A percentile compares a stretch with the other conserved stretches of the same genome.
Evolutionary conservation across 768 basidiomycete genomes (phyloP).

Genomic region (Omphalotus guepiniiformis): DNA sequence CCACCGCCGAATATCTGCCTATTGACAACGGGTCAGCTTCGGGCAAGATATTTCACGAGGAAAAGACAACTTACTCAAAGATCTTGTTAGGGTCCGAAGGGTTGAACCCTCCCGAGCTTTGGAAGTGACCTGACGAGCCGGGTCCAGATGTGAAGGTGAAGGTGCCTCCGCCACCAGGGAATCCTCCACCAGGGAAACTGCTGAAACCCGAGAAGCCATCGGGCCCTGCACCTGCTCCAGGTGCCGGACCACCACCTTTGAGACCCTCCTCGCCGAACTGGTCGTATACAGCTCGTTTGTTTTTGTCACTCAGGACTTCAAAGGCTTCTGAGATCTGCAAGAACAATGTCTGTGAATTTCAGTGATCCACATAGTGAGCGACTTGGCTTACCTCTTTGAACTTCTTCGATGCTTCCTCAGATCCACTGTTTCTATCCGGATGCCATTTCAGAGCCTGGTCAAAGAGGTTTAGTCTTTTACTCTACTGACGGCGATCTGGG

Average conservation of each 20-base stretch:
- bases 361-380: background rate
- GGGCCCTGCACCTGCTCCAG: conserved; percentile 45
- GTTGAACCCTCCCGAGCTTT: conserved; percentile 46
- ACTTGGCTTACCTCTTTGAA: conserved; percentile 76
- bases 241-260: conserved; percentile 60
- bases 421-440: conserved; percentile 85
- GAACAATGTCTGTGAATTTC: background rate
- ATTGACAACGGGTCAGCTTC: conserved; percentile 3
- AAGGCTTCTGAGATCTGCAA: conserved; percentile 90
- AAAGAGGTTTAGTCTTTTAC: conserved; percentile 2
- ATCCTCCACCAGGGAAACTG: conserved; percentile 43
- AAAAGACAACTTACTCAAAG: conserved; percentile 64
- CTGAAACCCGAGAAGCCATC: conserved; percentile 39
- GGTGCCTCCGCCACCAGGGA: conserved; percentile 42
- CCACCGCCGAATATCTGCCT: conserved; percentile 55
- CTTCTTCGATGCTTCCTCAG: conserved; percentile 80
- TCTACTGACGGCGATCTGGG: background rate
- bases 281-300: conserved; percentile 84
- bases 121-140: conserved; percentile 34
- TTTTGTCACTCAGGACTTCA: conserved; percentile 86
- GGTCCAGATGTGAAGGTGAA: conserved; percentile 54
- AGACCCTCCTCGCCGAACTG: conserved; percentile 95
- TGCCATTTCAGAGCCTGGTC: conserved; percentile 88
- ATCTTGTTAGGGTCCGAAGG: conserved; percentile 84
- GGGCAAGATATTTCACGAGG: background rate